phyloP scores from a whole-genome alignment of 495 filamentous ascomycete species.

The Extremus antarcticus region DNA sequence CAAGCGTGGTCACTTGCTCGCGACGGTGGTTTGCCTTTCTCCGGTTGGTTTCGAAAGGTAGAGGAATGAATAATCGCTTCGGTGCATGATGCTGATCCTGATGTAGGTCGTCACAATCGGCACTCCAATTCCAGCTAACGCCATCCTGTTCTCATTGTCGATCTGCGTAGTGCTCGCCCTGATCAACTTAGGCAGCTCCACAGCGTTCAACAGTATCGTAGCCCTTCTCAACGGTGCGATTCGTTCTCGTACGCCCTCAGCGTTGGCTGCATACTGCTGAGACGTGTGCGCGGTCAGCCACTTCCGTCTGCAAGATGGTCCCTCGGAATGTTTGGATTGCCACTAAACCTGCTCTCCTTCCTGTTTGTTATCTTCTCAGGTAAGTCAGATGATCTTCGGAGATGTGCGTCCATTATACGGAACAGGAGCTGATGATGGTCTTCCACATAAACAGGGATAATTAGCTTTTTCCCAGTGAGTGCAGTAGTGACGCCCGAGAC shows the following conservation, averaged over 20 bases:
- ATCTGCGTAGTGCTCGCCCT: conserved; percentile 34
- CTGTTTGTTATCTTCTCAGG: conserved; percentile 17
- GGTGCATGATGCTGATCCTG: not conserved
- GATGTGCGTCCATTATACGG: not conserved
- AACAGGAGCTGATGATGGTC: not conserved
- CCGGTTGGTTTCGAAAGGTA: conserved; percentile 1
- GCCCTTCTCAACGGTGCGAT: conserved; percentile 27
- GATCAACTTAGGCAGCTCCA: conserved; percentile 50
- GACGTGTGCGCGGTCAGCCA: conserved; percentile 19
- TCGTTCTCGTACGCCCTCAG: conserved; percentile 26
- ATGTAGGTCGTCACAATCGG: not conserved
- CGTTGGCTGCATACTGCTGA: conserved; percentile 24
- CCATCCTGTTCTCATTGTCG: conserved; percentile 1
- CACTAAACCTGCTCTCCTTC: conserved; percentile 27
- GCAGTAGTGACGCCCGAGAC: not conserved
- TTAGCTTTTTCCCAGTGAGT: not conserved
- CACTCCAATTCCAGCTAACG: conserved; percentile 15
- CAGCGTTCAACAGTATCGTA: conserved; percentile 46
- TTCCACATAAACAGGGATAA: not conserved
- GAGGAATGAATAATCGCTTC: not conserved
- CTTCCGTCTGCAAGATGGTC: conserved; percentile 25
- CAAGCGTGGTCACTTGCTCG: conserved; percentile 15
- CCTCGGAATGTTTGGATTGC: conserved; percentile 23
- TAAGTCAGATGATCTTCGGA: not conserved
- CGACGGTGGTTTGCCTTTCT: conserved; percentile 16